Evolutionary conservation across 192 early-diverging fungal species (phyloP).

Genomic region (Coemansia sp.): DNA sequence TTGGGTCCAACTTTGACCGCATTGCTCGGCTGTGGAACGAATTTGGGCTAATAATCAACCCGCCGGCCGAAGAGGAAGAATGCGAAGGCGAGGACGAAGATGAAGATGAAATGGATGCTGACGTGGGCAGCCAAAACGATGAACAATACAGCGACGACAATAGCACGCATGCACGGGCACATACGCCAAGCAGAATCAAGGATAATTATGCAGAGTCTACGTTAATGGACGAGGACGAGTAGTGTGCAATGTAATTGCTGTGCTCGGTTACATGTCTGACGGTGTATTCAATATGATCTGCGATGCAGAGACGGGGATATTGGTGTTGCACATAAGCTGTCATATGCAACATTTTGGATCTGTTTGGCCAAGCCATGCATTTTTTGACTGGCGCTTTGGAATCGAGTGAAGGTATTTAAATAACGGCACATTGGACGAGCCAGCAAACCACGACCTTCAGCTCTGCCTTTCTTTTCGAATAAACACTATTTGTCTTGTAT

Average conservation of each 20-base stretch:
- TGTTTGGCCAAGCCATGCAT: conserved; percentile 2
- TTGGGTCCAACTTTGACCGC: conserved; percentile 40
- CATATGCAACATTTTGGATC: background rate
- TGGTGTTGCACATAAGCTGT: background rate
- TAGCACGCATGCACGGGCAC: background rate
- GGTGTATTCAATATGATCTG: background rate
- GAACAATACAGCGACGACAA: conserved; percentile 4
- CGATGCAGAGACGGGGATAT: background rate
- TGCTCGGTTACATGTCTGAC: background rate
- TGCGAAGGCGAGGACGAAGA: background rate
- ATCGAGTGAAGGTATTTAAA: background rate
- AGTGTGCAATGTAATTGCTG: background rate
- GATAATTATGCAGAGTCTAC: background rate
- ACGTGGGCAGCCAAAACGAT: background rate
- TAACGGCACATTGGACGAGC: background rate
- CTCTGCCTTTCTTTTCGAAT: background rate
- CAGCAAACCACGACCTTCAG: background rate
- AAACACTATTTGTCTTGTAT: background rate
- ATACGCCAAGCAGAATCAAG: background rate
- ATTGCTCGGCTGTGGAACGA: conserved; percentile 44
- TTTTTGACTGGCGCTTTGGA: background rate
- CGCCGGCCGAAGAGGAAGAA: conserved; percentile 21
- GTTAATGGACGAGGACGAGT: conserved; percentile 10
- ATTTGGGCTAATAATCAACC: conserved; percentile 46
- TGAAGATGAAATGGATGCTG: conserved; percentile 2